Conservation (phyloP, 139 green algal genomes). For the Chlorella ohadii region DNA sequence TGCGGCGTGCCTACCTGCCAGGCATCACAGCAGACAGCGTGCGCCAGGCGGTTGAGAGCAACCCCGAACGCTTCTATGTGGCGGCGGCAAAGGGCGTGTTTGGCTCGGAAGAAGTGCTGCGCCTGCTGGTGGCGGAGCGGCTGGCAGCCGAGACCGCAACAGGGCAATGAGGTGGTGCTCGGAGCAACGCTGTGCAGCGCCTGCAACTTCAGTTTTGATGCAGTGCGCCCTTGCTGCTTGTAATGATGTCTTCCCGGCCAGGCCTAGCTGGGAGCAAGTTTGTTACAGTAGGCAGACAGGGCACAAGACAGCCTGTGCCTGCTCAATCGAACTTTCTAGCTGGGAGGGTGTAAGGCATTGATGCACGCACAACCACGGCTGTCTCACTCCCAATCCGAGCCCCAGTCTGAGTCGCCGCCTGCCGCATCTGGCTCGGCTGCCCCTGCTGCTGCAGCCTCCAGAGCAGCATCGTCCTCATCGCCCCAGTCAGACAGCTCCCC, state of each 20-base stretch:
- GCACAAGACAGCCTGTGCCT: too few relatives aligned
- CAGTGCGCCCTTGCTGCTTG: too few relatives aligned
- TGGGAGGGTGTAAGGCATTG: too few relatives aligned
- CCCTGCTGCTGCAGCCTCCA: neutral
- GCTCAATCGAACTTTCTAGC: too few relatives aligned
- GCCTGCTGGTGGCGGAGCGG: slow-evolving; percentile 9
- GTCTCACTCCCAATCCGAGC: slow-evolving; percentile 19
- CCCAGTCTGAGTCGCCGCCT: neutral
- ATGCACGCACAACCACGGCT: too few relatives aligned
- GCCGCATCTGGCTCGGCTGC: neutral
- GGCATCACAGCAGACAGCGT: slow-evolving; percentile 15
- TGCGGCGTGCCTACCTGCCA: slow-evolving; percentile 25
- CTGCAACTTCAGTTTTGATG: too few relatives aligned
- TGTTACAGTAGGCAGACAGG: too few relatives aligned
- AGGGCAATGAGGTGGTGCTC: too few relatives aligned
- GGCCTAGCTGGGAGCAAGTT: too few relatives aligned
- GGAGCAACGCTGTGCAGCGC: too few relatives aligned
- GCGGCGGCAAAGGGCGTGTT: neutral
- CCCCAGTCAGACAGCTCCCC: slow-evolving; percentile 18
- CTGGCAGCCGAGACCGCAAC: neutral
- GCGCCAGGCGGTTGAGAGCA: neutral
- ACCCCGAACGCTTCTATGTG: slow-evolving; percentile 27
- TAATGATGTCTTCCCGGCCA: too few relatives aligned
- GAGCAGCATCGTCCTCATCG: slow-evolving; percentile 14
- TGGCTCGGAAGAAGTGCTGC: slow-evolving; percentile 19